Conservation (phyloP, 164 flowering plant species). For the Tinospora cordifolia region DNA sequence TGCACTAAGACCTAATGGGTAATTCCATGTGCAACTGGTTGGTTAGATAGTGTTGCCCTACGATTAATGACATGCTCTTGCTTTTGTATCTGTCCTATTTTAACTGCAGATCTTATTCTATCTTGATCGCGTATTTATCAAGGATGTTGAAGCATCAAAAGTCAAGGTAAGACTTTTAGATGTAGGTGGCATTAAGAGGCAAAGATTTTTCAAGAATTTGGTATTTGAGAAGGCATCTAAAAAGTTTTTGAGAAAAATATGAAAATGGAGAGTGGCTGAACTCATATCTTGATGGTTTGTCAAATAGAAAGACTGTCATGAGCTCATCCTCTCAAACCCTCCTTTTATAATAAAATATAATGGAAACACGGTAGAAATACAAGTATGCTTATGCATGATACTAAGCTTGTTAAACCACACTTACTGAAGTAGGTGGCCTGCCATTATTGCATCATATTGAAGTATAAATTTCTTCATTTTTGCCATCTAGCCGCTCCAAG, state of each 20-base stretch:
- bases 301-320: background rate
- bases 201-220: background rate
- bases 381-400: too few relatives aligned
- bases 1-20: background rate
- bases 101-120: constrained; percentile 51
- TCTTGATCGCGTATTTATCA: constrained; percentile 39
- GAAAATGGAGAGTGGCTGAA: background rate
- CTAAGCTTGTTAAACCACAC: too few relatives aligned
- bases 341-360: background rate
- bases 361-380: background rate
- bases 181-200: background rate
- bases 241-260: background rate
- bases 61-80: background rate
- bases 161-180: constrained; percentile 27
- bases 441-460: too few relatives aligned
- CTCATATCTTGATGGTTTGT: background rate
- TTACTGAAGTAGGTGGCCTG: too few relatives aligned
- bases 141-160: constrained; percentile 22
- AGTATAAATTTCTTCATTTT: too few relatives aligned
- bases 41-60: background rate
- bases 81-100: background rate
- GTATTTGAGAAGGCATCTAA: background rate
- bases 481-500: background rate
- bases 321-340: background rate
- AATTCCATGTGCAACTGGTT: background rate